These are phyloP conservation scores for Podospora pseudoanserina DNA, from an alignment of 495 filamentous ascomycete species.

Conservation along the genomic window DNA sequence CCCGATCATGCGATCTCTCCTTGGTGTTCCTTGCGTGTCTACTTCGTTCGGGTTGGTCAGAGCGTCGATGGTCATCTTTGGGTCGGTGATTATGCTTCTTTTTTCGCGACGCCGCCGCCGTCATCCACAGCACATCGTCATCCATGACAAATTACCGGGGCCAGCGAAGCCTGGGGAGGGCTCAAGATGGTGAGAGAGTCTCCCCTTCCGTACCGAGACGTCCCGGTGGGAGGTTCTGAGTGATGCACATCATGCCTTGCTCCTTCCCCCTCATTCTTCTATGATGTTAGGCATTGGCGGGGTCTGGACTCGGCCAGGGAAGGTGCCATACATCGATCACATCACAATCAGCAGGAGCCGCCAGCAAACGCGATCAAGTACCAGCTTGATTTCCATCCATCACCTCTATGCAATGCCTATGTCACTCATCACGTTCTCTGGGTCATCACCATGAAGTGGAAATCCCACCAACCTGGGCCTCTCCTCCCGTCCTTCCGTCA, in stretches of 20 bases:
- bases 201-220: background rate
- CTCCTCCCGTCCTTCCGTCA: background rate
- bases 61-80: background rate
- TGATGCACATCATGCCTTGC: background rate
- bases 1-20: background rate
- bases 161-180: background rate
- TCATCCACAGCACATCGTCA: background rate
- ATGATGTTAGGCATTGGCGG: background rate
- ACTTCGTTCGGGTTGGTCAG: conserved; percentile 3
- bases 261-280: background rate
- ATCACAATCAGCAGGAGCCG: background rate
- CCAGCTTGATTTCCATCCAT: background rate
- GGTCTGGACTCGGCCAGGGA: background rate
- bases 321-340: background rate
- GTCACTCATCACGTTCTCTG: background rate
- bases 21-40: background rate
- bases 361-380: background rate
- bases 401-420: background rate
- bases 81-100: background rate
- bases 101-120: background rate
- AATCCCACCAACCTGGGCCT: background rate
- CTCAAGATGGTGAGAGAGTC: background rate
- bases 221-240: background rate
- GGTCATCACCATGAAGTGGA: background rate
- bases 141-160: background rate